Conservation (phyloP, 1,139 yeast species). For the Debaryomyces fabryi region DNA sequence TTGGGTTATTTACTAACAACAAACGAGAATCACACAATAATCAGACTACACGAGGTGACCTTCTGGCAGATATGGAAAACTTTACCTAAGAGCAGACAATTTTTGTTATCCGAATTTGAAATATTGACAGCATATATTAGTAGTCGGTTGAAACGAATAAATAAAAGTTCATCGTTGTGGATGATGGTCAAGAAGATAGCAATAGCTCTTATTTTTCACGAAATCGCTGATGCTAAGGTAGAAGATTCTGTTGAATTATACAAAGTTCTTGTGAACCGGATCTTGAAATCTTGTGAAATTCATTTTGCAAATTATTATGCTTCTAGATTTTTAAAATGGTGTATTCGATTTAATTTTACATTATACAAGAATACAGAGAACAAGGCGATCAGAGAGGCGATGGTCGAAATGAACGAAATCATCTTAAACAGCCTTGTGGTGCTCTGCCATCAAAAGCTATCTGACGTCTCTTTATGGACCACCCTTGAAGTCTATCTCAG, state of each 20-base stretch:
- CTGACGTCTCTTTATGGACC: conserved; percentile 42
- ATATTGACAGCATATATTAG: conserved; percentile 34
- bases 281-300: conserved; percentile 33
- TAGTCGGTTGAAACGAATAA: conserved; percentile 39
- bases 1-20: conserved; percentile 42
- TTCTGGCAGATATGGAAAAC: conserved; percentile 19
- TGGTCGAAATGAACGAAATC: conserved; percentile 5
- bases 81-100: conserved; percentile 11
- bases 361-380: not conserved
- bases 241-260: not conserved
- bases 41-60: conserved; percentile 33
- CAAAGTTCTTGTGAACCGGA: conserved; percentile 19
- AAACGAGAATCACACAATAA: conserved; percentile 42
- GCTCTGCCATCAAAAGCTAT: conserved; percentile 25
- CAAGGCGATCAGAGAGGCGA: not conserved
- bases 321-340: conserved; percentile 37
- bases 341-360: conserved; percentile 18
- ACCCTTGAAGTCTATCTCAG: conserved; percentile 18
- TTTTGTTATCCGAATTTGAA: conserved; percentile 30
- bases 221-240: conserved; percentile 1
- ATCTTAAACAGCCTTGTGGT: conserved; percentile 11
- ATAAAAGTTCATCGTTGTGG: conserved; percentile 50
- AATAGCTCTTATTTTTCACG: conserved; percentile 19
- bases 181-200: conserved; percentile 33
- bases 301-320: conserved; percentile 51